Percentiles rank a stretch among this genome's conserved stretches.
These are phyloP conservation scores for Scenedesmus sp. DNA, from an alignment of 163 green algal species.

Conservation along the genomic window DNA sequence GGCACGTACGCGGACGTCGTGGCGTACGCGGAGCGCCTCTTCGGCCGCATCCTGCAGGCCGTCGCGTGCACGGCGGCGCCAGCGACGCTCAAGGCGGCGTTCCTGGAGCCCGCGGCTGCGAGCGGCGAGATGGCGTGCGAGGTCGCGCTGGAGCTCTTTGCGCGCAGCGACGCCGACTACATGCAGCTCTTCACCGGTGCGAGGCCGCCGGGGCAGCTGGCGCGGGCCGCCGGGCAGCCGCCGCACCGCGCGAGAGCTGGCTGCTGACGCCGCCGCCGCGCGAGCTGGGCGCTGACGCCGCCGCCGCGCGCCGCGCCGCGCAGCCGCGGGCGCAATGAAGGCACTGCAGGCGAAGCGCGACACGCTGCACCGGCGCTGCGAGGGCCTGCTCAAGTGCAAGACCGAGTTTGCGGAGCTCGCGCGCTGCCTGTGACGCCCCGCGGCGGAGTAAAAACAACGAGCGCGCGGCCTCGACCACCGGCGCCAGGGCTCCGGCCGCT, in stretches of 20 bases:
- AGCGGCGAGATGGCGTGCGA: conserved; percentile 60
- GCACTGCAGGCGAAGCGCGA: conserved; percentile 76
- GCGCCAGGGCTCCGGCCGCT: too few relatives aligned
- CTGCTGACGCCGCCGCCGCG: not conserved
- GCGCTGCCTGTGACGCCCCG: conserved; percentile 73
- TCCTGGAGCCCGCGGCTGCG: conserved; percentile 79
- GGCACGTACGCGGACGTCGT: conserved; percentile 62
- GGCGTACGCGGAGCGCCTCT: conserved; percentile 61
- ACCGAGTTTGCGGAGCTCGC: conserved; percentile 91
- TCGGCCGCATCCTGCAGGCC: conserved; percentile 65
- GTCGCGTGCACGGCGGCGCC: conserved; percentile 74
- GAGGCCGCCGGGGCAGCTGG: not conserved
- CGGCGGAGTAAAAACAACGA: too few relatives aligned
- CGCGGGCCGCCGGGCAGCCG: too few relatives aligned
- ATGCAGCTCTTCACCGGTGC: conserved; percentile 86
- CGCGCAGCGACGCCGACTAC: conserved; percentile 77
- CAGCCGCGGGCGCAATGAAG: conserved; percentile 73
- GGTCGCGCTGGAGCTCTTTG: conserved; percentile 83
- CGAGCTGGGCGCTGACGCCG: not conserved
- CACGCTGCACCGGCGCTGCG: conserved; percentile 66
- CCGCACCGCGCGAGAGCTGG: too few relatives aligned
- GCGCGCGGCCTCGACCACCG: too few relatives aligned
- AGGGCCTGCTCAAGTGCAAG: conserved; percentile 86
- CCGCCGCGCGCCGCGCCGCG: not conserved
- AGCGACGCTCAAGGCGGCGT: conserved; percentile 84